Percentiles rank a stretch among this genome's conserved stretches.
Evolutionary conservation across 257 asterid genomes (phyloP).

Genomic region (Scutellaria galericulata): DNA sequence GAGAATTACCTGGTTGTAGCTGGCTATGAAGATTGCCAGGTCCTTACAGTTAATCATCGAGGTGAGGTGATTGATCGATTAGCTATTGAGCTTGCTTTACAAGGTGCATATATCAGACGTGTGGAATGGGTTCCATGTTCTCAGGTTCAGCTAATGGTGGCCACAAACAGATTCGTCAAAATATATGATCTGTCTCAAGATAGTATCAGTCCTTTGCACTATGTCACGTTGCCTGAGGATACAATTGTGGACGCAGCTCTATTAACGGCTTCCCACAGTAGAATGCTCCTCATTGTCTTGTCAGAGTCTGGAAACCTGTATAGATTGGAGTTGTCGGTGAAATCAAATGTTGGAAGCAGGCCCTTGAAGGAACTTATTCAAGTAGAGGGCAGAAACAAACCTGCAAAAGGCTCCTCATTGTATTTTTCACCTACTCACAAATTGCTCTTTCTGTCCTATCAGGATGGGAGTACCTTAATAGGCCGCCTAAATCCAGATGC

Average conservation of each 20-base stretch:
- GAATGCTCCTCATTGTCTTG: conserved; percentile 74
- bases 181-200: conserved; percentile 96
- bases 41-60: conserved; percentile 90
- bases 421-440: conserved; percentile 79
- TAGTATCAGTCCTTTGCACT: conserved; percentile 94
- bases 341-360: conserved; percentile 83
- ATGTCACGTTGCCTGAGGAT: conserved; percentile 79
- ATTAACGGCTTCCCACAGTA: conserved; percentile 77
- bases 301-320: conserved; percentile 84
- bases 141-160: conserved; percentile 98
- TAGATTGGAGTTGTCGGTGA: conserved; percentile 83
- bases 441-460: conserved; percentile 86
- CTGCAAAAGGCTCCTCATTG: conserved; percentile 76
- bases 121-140: conserved; percentile 98
- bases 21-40: conserved; percentile 99
- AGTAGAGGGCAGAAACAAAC: conserved; percentile 65
- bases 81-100: conserved; percentile 95
- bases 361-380: conserved; percentile 78
- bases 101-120: conserved; percentile 92
- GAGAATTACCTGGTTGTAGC: conserved; percentile 96
- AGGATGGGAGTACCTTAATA: conserved; percentile 85
- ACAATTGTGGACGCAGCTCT: conserved; percentile 81
- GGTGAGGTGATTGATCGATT: conserved; percentile 98
- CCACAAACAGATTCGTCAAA: conserved; percentile 88
- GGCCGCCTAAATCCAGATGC: conserved; percentile 86